Evolutionary conservation across 495 filamentous ascomycete genomes (phyloP).

Genomic region (Talaromyces wortmannii): DNA sequence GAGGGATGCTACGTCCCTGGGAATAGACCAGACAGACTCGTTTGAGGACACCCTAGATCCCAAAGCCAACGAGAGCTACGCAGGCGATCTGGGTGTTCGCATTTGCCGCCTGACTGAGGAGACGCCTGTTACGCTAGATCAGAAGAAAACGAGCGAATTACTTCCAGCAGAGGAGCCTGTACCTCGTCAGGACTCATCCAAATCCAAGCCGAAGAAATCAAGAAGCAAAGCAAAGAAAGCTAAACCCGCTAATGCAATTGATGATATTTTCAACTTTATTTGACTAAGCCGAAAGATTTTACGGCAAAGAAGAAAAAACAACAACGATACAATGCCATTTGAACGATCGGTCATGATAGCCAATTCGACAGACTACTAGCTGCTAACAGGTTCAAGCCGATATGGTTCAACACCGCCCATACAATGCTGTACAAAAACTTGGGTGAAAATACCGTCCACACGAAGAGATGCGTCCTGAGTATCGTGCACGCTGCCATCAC

Average conservation of each 20-base stretch:
- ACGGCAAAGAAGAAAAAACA: conserved; percentile 2
- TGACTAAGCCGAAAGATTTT: conserved; percentile 18
- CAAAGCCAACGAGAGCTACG: not conserved
- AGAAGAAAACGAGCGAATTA: not conserved
- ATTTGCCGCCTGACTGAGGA: not conserved
- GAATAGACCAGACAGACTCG: not conserved
- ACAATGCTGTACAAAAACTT: conserved; percentile 90
- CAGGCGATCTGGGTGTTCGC: not conserved
- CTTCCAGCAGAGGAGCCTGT: not conserved
- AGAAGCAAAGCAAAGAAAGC: conserved; percentile 5
- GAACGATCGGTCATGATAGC: not conserved
- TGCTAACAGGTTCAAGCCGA: conserved; percentile 50
- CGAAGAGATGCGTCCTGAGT: conserved; percentile 85
- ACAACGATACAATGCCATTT: not conserved
- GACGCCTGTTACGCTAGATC: not conserved
- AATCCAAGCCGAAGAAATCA: not conserved
- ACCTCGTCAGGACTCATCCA: not conserved
- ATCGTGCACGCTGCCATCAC: conserved; percentile 87
- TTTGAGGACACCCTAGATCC: not conserved
- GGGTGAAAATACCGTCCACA: conserved; percentile 98
- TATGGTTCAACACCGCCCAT: conserved; percentile 79
- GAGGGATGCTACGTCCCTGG: not conserved
- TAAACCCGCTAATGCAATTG: conserved; percentile 43
- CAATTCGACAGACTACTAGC: conserved; percentile 11
- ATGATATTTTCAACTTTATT: conserved; percentile 53